Evolutionary conservation across 2,329 filamentous ascomycete species (phyloP), one percentile per base, ranked within the genome.

Genomic region (Aureobasidium uvarum): DNA sequence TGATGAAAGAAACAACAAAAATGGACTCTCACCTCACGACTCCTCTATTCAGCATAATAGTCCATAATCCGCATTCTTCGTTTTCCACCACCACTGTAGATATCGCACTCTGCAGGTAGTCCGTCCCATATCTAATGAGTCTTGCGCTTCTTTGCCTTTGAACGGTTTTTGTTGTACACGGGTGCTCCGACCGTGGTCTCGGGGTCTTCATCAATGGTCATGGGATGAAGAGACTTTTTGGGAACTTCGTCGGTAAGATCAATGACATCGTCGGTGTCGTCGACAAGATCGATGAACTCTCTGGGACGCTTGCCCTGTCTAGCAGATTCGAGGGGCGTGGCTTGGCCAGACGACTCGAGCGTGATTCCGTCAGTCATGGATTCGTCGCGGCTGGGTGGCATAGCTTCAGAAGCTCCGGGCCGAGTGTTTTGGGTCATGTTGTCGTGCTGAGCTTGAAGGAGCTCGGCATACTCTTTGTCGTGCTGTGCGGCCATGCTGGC

Each of bases 281-380:
- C 48, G 31, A 18, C 48, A 7, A 62, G 45, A 13, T 62, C 36
- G 16, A 62, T n/a, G 16, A 51, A n/a, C 2, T 20, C 28, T 18
- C 31, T 59, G 2, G 38, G 54, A 6, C 43, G 56, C 28, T 60
- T 46, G n/a, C n/a, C 43, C 41, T 48, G 56, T 28, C 28, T 46
- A 7, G n/a, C 45, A 4, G 4, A 6, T 14, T 62, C 39, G 41
- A 60, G 43, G 20, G 62, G 62, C 28, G 62, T 64, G 16, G 20
- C 31, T n/a, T 46, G 41, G 11, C 62, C 62, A 11, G 62, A 64
- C 5, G 62, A 64, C 16, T 64, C 41, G 5, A 64, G 51, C 10
- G 62, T 64, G 28, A 23, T 48, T 23, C 45, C 62, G 28, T 64
- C 62, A 8, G 62, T 64, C 62, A 64, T 55, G 14, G 50, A 64